Evolutionary conservation across 2,329 filamentous ascomycete genomes (phyloP).

Genomic region (Fusarium bulbicola): DNA sequence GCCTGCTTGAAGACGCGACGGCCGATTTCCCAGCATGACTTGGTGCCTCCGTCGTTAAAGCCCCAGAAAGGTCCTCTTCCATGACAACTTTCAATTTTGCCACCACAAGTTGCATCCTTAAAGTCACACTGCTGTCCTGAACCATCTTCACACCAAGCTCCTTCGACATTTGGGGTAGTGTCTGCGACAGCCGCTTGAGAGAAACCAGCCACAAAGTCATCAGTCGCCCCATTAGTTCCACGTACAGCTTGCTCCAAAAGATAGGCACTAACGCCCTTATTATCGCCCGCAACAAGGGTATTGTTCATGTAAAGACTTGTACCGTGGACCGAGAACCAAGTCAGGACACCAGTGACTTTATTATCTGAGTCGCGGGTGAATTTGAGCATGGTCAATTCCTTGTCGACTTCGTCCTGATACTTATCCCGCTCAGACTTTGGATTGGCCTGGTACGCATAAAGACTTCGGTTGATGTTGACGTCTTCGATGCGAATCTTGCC

Average conservation of each 20-base stretch:
- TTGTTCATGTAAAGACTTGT: constrained; percentile 15
- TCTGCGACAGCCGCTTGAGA: background rate
- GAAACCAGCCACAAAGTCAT: background rate
- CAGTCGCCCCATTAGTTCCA: background rate
- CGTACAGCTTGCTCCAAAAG: background rate
- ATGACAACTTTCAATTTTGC: background rate
- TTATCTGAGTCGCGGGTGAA: background rate
- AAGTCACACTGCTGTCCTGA: constrained; percentile 5
- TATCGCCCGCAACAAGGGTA: background rate
- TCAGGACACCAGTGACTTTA: background rate
- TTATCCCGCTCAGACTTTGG: background rate
- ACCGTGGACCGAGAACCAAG: background rate
- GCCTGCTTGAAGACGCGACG: constrained; percentile 1
- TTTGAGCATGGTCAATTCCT: constrained; percentile 10
- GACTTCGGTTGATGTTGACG: constrained; percentile 11
- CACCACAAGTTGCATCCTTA: background rate
- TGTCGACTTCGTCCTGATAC: constrained; percentile 2
- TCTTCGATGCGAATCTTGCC: constrained; percentile 3
- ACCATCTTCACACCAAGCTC: constrained; percentile 6
- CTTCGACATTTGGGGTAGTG: background rate
- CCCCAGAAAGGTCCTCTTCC: constrained; percentile 7
- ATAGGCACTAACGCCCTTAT: constrained; percentile 6
- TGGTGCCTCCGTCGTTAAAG: background rate
- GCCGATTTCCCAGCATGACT: constrained; percentile 9
- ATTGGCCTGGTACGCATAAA: background rate